Evolutionary conservation across 768 basidiomycete genomes (phyloP).

Genomic region (Termitomyces sp.): DNA sequence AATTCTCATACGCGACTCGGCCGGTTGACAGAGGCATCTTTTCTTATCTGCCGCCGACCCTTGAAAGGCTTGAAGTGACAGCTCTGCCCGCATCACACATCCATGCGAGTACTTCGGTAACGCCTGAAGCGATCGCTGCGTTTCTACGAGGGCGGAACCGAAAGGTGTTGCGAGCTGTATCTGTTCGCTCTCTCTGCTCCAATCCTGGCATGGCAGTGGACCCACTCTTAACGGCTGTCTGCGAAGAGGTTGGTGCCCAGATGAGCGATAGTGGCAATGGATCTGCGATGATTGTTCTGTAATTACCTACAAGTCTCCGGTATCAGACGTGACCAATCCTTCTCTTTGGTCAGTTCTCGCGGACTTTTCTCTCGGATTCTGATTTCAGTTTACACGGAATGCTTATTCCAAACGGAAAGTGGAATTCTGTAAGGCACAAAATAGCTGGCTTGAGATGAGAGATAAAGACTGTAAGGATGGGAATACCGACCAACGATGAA

Average conservation of each 20-base stretch:
- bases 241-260: constrained; percentile 4
- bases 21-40: constrained; percentile 1
- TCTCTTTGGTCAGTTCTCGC: background rate
- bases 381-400: background rate
- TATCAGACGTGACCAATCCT: background rate
- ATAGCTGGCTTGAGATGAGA: too few relatives aligned
- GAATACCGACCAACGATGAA: too few relatives aligned
- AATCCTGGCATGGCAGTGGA: constrained; percentile 1
- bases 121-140: constrained; percentile 1
- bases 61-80: constrained; percentile 4
- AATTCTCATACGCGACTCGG: constrained; percentile 6
- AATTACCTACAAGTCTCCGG: background rate
- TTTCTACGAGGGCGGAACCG: constrained; percentile 4
- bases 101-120: constrained; percentile 3
- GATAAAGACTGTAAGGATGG: too few relatives aligned
- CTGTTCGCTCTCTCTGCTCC: constrained; percentile 5
- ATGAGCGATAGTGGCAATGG: constrained; percentile 8
- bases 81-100: constrained; percentile 5
- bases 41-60: constrained; percentile 3
- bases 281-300: constrained; percentile 6
- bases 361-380: background rate
- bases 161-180: background rate
- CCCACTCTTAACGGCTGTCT: constrained; percentile 3
- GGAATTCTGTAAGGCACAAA: too few relatives aligned
- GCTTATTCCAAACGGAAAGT: background rate